Percentiles rank a stretch among this genome's conserved stretches.
Conservation (phyloP, 2,329 filamentous ascomycete species). For the Catunica adiposa region DNA sequence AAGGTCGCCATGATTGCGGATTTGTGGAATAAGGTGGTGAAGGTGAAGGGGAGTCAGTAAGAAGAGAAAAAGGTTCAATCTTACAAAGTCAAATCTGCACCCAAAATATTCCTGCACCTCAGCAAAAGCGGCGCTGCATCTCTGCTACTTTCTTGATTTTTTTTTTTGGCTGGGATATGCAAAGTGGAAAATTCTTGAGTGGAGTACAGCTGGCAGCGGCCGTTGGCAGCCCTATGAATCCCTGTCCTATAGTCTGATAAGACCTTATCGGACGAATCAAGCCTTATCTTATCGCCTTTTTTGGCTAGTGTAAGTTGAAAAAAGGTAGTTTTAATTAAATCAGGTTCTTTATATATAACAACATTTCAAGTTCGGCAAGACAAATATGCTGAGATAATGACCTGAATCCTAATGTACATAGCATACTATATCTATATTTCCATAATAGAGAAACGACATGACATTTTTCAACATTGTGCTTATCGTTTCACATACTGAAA, state of each 20-base stretch:
- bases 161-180: conserved; percentile 6
- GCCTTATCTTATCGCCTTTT: conserved; percentile 11
- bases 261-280: conserved; percentile 1
- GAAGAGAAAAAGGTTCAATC: not conserved
- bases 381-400: too few relatives aligned
- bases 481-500: too few relatives aligned
- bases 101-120: conserved; percentile 1
- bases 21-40: conserved; percentile 14
- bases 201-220: not conserved
- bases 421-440: too few relatives aligned
- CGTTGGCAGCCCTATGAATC: not conserved
- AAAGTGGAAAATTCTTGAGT: conserved; percentile 13
- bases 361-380: too few relatives aligned
- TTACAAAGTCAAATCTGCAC: not conserved
- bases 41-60: not conserved
- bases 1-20: conserved; percentile 29
- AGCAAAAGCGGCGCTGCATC: not conserved
- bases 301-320: too few relatives aligned
- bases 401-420: too few relatives aligned
- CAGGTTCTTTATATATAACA: too few relatives aligned
- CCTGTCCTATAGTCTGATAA: conserved; percentile 1
- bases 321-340: too few relatives aligned
- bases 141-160: conserved; percentile 6
- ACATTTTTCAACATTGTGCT: too few relatives aligned
- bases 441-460: too few relatives aligned